Base-by-base conservation (phyloP, 2,329 filamentous ascomycete genomes). In the Fusarium dimerum region DNA sequence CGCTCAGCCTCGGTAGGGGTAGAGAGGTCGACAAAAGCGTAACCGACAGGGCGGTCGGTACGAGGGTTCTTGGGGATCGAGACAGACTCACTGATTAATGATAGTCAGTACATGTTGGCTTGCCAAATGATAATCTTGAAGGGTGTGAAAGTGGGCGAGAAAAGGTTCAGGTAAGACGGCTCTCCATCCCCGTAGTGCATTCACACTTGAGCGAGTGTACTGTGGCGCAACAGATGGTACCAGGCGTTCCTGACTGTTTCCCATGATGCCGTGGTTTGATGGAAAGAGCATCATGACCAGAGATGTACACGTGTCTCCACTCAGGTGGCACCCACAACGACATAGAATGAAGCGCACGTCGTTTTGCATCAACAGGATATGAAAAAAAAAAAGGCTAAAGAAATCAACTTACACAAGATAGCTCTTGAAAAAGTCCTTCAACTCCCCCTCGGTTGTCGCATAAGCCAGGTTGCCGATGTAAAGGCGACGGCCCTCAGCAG, bases 401-500 rank as follows among this genome's bases (percentile, higher is more conserved):
- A 18, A 40, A 48, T 41, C 43, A 45, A 90, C 93, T 85, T 85
- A 99, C 94, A 99, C 91, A 83, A 94, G 89, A 85, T 96, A 97
- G 78, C 88, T 90, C 85, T 94, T 93, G 89, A 99, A 99, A 86
- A 99, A 99, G 70, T 94, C 90, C 85, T 95, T 96, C 85, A 99
- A 91, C 88, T 97, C 92, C 88, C 90, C 94, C 90, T 97, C 94
- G 77, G 92, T 96, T 87, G 94, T 97, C 88, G 93, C 92, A 78
- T 99, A 99, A 72, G 94, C 94, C 86, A 99, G 90, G 85, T 99
- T 99, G 84, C 94, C 94, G 83, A 99, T 97, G 83, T 99, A 99
- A 71, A 99, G 89, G 82, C 94, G 91, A 83, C 94, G 91, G 77
- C 94, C 93, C 84, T 99, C 94, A 78, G 93, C 92, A 77, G 94